A percentile compares a stretch with the other conserved stretches of the same genome.
Conservation (phyloP, 352 stramenopile species). For the Phytophthora sp. region DNA sequence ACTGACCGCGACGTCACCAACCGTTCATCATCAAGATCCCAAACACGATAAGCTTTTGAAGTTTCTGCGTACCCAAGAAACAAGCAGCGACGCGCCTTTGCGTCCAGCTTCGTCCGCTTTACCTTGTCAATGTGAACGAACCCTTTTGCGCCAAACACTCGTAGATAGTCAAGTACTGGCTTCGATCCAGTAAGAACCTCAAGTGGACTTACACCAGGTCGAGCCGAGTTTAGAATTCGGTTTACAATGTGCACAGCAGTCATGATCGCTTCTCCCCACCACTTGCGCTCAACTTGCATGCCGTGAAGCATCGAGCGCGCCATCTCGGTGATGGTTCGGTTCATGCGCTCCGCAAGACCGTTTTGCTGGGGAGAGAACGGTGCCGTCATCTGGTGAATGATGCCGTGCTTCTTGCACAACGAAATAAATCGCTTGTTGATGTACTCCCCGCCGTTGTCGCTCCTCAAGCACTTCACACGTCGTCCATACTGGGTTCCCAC, state of each 20-base stretch:
- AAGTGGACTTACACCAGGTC: slow-evolving; percentile 6
- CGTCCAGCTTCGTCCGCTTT: slow-evolving; percentile 24
- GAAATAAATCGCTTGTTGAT: slow-evolving; percentile 4
- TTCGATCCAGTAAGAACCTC: slow-evolving; percentile 11
- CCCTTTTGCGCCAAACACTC: slow-evolving; percentile 22
- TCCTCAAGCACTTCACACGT: slow-evolving; percentile 16
- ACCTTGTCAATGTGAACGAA: slow-evolving; percentile 21
- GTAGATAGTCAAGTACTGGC: slow-evolving; percentile 14
- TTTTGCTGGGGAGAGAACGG: slow-evolving; percentile 23
- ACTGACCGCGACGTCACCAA: slow-evolving; percentile 1
- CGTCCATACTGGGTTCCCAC: slow-evolving; percentile 6
- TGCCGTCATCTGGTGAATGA: slow-evolving; percentile 7
- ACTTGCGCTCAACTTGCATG: slow-evolving; percentile 5
- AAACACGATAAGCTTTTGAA: slow-evolving; percentile 12
- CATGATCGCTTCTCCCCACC: slow-evolving; percentile 26
- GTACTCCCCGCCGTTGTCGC: slow-evolving; percentile 34
- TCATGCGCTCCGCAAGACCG: slow-evolving; percentile 20
- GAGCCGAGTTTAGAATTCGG: slow-evolving; percentile 13
- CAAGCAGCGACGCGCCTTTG: slow-evolving; percentile 17
- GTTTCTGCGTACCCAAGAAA: slow-evolving; percentile 14
- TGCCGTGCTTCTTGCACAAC: slow-evolving; percentile 7
- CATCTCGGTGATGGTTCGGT: slow-evolving; percentile 17
- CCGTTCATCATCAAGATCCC: slow-evolving; percentile 5
- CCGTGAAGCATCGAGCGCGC: slow-evolving; percentile 14
- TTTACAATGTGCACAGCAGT: slow-evolving; percentile 22